phyloP scores from a whole-genome alignment of 495 filamentous ascomycete genomes.

The Hypoxylon subgilvum region DNA sequence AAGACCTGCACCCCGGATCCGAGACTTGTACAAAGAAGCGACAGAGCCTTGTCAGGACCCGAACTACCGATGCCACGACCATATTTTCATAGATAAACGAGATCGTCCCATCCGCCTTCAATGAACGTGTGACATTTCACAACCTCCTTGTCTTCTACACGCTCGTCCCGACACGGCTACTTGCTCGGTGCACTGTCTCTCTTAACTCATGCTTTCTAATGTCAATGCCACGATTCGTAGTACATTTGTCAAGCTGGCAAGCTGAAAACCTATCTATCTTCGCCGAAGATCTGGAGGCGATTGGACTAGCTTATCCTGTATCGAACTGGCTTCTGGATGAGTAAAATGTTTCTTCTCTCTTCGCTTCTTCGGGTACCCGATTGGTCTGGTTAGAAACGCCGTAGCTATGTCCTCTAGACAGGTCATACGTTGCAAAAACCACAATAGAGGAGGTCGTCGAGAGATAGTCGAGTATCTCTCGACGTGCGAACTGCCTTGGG shows the following conservation, averaged over 20 bases:
- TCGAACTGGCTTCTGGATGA: conserved; percentile 11
- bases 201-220: conserved; percentile 16
- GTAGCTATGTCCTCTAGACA: conserved; percentile 13
- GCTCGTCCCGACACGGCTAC: conserved; percentile 29
- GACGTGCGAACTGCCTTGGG: background rate
- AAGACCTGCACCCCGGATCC: conserved; percentile 34
- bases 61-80: conserved; percentile 13
- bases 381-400: conserved; percentile 14
- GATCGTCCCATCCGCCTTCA: conserved; percentile 19
- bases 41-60: conserved; percentile 18
- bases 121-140: conserved; percentile 34
- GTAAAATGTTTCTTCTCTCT: conserved; percentile 7
- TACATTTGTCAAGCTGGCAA: conserved; percentile 19
- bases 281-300: conserved; percentile 3
- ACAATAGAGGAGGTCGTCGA: conserved; percentile 5
- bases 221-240: conserved; percentile 14
- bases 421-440: conserved; percentile 25
- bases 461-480: background rate
- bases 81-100: conserved; percentile 26
- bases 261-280: conserved; percentile 13
- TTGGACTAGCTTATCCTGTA: conserved; percentile 15
- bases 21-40: conserved; percentile 14
- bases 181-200: conserved; percentile 30
- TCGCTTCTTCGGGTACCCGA: conserved; percentile 32
- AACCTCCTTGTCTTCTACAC: conserved; percentile 20